Conservation (phyloP, 441 rosid genomes). For the Gossypium aridum region DNA sequence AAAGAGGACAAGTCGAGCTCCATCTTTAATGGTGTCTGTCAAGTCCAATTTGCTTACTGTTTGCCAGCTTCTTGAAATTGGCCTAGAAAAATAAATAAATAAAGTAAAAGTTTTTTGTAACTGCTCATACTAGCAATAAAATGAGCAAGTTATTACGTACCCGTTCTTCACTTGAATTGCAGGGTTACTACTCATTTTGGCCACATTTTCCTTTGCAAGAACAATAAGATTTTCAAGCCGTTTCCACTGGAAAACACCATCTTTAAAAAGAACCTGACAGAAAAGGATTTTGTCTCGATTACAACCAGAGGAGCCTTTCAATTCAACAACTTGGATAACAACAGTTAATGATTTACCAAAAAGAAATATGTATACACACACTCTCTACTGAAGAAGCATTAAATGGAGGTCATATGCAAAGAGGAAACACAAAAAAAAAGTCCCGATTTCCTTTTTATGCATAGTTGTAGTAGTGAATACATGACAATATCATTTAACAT, state of each 20-base stretch:
- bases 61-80: slow-evolving; percentile 36
- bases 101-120: neutral
- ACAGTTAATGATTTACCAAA: neutral
- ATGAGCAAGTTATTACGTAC: slow-evolving; percentile 27
- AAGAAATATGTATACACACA: neutral
- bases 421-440: neutral
- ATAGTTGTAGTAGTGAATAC: neutral
- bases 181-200: slow-evolving; percentile 91
- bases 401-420: neutral
- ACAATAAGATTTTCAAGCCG: slow-evolving; percentile 84
- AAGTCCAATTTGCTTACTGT: slow-evolving; percentile 57
- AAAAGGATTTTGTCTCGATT: slow-evolving; percentile 11
- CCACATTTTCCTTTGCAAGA: slow-evolving; percentile 92
- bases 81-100: slow-evolving; percentile 26
- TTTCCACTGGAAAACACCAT: slow-evolving; percentile 88
- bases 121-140: neutral
- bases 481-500: neutral
- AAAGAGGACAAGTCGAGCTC: slow-evolving; percentile 78
- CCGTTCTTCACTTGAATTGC: slow-evolving; percentile 45
- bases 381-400: neutral
- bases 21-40: slow-evolving; percentile 87
- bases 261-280: slow-evolving; percentile 76
- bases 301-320: slow-evolving; percentile 7
- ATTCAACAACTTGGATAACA: neutral
- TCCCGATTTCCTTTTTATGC: neutral